Base-by-base conservation (phyloP, 1,284 basidiomycete genomes). In the Ganoderma lucidum region DNA sequence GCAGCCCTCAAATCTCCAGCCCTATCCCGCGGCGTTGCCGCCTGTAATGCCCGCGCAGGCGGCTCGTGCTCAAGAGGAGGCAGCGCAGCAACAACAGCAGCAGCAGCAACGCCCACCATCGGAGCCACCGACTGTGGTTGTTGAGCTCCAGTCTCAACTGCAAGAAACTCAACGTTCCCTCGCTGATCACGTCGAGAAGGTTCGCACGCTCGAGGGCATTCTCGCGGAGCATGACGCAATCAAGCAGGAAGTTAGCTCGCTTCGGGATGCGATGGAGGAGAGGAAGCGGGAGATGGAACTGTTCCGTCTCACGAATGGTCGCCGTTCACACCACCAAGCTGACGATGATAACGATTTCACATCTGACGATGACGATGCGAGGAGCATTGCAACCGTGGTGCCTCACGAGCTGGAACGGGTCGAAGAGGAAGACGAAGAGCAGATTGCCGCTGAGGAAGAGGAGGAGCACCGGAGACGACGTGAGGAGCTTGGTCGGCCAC, bases 171-270 rank as follows among this genome's bases (percentile, higher is more conserved):
- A 98, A 76, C 82, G 87, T 0, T 93, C 92, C 0, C 86, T 99
- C 19, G 87, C 92, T 1, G 85, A 82, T 17, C 95, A 98, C 76
- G 88, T 96, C 45, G 95, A 96, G 70, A 95, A 96, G 81, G 93
- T 98, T 70, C 89, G 91, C 56, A 87, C 90, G 17, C 85, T 99
- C 41, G 96, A 98, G 76, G 87, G 86, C 51, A 88, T 96, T 63
- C 86, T 98, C 60, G 87, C 94, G 0, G 96, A 98, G 79, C 96
- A 98, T 75, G 96, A 98, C 69, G 84, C 83, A 10, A 90, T 99
- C 78, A 94, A 94, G 80, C 85, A 86, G 44, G 96, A 99, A 76
- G 90, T 99, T 3, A 83, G 87, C 44, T 82, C 85, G 2, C 83
- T 96, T 65, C 84, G 91, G 17, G 90, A 93, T 65, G 83, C 94